phyloP scores from a whole-genome alignment of 2,329 filamentous ascomycete genomes.

The Neophaeococcomyces aloes region DNA sequence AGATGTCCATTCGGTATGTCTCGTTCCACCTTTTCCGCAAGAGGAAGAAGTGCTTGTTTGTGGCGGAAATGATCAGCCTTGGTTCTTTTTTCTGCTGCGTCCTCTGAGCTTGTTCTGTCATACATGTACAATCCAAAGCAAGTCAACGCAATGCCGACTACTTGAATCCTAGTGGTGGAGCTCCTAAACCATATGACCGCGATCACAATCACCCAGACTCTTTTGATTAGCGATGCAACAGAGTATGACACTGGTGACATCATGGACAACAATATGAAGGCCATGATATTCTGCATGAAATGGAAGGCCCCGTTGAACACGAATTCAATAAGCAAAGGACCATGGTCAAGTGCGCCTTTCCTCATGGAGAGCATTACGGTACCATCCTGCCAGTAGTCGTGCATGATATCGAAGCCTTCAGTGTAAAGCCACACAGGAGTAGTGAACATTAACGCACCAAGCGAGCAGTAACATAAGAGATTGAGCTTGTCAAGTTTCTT shows the following conservation, averaged over 20 bases:
- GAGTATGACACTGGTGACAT: slow-evolving; percentile 96
- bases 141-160: slow-evolving; percentile 73
- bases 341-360: slow-evolving; percentile 59
- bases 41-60: slow-evolving; percentile 53
- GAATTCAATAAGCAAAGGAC: slow-evolving; percentile 63
- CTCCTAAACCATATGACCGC: slow-evolving; percentile 95
- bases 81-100: slow-evolving; percentile 74
- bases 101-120: slow-evolving; percentile 79
- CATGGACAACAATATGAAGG: slow-evolving; percentile 83
- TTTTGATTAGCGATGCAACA: slow-evolving; percentile 89
- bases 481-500: slow-evolving; percentile 95
- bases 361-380: slow-evolving; percentile 64
- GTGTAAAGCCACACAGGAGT: slow-evolving; percentile 86
- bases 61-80: slow-evolving; percentile 53
- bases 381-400: slow-evolving; percentile 73
- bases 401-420: slow-evolving; percentile 68
- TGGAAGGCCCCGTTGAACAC: slow-evolving; percentile 95
- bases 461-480: slow-evolving; percentile 91
- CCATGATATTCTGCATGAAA: slow-evolving; percentile 91
- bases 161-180: slow-evolving; percentile 72
- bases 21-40: slow-evolving; percentile 40
- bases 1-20: slow-evolving; percentile 24
- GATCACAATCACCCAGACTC: slow-evolving; percentile 91
- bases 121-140: slow-evolving; percentile 92
- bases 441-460: slow-evolving; percentile 79